Evolutionary conservation across 441 rosid species (phyloP).

Genomic region (Theobroma grandiflorum): DNA sequence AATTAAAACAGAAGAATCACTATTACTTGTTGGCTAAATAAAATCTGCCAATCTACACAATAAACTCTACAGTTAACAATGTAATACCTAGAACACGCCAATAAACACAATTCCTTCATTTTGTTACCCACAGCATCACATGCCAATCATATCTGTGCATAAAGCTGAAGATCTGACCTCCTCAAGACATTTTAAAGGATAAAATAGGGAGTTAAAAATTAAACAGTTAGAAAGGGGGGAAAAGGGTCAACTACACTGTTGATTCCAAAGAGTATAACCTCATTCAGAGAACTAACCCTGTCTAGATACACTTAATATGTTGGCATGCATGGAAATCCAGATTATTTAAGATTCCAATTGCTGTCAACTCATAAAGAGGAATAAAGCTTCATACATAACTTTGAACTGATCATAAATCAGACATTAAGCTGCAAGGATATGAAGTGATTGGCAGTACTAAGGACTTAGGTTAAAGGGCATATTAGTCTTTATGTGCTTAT

Average conservation of each 20-base stretch:
- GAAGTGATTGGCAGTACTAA: not conserved
- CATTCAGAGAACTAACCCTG: slow-evolving; percentile 3
- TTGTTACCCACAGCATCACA: not conserved
- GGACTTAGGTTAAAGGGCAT: not conserved
- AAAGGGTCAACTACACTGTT: not conserved
- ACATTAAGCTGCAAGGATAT: not conserved
- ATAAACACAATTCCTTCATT: not conserved
- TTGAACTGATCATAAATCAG: not conserved
- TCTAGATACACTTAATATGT: not conserved
- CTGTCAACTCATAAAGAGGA: not conserved
- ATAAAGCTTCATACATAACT: not conserved
- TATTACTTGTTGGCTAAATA: not conserved
- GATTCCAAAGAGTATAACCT: slow-evolving; percentile 10
- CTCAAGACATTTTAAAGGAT: slow-evolving; percentile 15
- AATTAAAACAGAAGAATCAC: not conserved
- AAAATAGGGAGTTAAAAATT: not conserved
- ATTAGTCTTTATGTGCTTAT: not conserved
- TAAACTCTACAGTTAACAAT: not conserved
- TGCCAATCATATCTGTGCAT: not conserved
- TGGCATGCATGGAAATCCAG: not conserved
- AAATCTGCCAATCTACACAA: not conserved
- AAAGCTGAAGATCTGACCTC: not conserved
- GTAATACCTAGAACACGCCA: not conserved
- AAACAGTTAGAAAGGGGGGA: not conserved
- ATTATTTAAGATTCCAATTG: not conserved